Percentiles rank a stretch among this genome's conserved stretches.
phyloP scores from a whole-genome alignment of 768 basidiomycete species.

The Pisolithus orientalis region DNA sequence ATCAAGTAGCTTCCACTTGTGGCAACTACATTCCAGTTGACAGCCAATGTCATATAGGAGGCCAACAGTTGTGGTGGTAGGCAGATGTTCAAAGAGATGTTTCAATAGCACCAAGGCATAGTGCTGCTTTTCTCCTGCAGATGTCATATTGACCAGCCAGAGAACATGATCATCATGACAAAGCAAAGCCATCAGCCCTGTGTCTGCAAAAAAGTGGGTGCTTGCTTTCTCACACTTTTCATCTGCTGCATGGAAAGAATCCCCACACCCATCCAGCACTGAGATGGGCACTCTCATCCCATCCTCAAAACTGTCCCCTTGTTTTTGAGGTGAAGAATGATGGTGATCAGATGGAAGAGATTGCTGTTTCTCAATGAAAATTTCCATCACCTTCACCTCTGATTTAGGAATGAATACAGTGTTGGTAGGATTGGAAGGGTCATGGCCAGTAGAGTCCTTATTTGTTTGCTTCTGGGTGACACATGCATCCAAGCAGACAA shows the following conservation, averaged over 20 bases:
- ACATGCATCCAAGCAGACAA: too few species aligned
- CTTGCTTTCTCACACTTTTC: constrained; percentile 15
- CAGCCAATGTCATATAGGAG: too few species aligned
- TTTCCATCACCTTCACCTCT: constrained; percentile 16
- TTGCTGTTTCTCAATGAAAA: background rate
- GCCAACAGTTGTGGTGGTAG: too few species aligned
- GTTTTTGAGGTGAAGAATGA: background rate
- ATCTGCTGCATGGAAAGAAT: constrained; percentile 20
- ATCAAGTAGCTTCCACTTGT: too few species aligned
- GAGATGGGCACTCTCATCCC: constrained; percentile 22
- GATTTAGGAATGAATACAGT: constrained; percentile 10
- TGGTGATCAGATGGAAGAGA: background rate
- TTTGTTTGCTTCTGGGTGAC: too few species aligned
- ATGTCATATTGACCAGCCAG: constrained; percentile 2
- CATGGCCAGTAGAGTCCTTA: background rate
- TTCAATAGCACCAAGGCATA: background rate
- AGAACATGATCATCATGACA: constrained; percentile 14
- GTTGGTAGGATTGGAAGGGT: background rate
- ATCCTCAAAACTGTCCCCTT: constrained; percentile 11
- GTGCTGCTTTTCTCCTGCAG: too few species aligned
- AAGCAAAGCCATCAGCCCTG: constrained; percentile 12
- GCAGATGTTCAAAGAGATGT: background rate
- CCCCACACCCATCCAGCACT: constrained; percentile 28
- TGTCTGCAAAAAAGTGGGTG: constrained; percentile 9
- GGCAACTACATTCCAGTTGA: too few species aligned